These are phyloP conservation scores for Diaporthe australafricana DNA, from an alignment of 2,329 filamentous ascomycete genomes.

Conservation along the genomic window DNA sequence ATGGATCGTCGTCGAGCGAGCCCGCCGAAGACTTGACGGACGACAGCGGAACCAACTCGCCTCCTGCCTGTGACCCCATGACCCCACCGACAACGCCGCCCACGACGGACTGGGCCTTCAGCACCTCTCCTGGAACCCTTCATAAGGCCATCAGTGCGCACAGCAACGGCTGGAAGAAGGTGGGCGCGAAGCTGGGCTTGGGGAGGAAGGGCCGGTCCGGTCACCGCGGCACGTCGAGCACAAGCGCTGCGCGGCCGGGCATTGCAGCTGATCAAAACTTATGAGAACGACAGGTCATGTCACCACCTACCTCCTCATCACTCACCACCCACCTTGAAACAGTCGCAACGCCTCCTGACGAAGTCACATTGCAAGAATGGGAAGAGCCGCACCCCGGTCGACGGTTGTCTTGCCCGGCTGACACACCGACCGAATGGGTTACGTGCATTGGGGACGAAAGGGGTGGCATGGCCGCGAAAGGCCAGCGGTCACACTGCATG, in stretches of 20 bases:
- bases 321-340: slow-evolving; percentile 38
- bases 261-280: slow-evolving; percentile 44
- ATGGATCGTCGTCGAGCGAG: slow-evolving; percentile 59
- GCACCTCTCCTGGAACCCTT: slow-evolving; percentile 63
- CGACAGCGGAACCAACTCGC: slow-evolving; percentile 72
- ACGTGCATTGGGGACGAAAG: slow-evolving; percentile 42
- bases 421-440: slow-evolving; percentile 42
- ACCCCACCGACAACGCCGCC: slow-evolving; percentile 82
- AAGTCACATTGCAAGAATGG: slow-evolving; percentile 47
- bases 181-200: slow-evolving; percentile 71
- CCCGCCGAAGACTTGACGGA: slow-evolving; percentile 67
- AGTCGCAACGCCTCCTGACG: slow-evolving; percentile 40
- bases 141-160: slow-evolving; percentile 66
- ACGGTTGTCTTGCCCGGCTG: slow-evolving; percentile 49
- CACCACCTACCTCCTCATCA: slow-evolving; percentile 55
- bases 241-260: slow-evolving; percentile 33
- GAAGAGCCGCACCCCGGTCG: slow-evolving; percentile 61
- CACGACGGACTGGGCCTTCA: slow-evolving; percentile 66
- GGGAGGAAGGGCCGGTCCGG: slow-evolving; percentile 63
- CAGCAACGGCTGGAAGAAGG: slow-evolving; percentile 73
- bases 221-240: slow-evolving; percentile 51
- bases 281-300: slow-evolving; percentile 71
- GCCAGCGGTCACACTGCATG: slow-evolving; percentile 38
- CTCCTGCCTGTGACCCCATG: slow-evolving; percentile 70
- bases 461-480: slow-evolving; percentile 64